phyloP scores from a whole-genome alignment of 2,329 filamentous ascomycete genomes.

The Fusarium veterinarium region DNA sequence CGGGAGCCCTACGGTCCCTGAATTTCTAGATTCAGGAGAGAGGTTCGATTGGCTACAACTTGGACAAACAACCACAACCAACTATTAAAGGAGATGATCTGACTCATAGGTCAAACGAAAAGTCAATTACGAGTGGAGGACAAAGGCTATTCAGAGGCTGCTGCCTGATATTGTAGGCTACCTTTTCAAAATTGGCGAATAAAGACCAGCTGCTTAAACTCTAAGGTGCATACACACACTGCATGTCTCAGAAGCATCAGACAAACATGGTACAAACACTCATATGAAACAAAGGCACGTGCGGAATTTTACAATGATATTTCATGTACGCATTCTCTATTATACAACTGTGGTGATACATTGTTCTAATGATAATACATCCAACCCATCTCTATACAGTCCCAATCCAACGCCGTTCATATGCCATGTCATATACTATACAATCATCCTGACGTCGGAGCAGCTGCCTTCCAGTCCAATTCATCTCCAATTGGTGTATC shows the following conservation, averaged over 20 bases:
- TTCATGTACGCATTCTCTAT: background rate
- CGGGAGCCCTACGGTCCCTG: slow-evolving; percentile 21
- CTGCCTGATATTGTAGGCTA: background rate
- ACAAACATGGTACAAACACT: background rate
- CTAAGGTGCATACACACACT: background rate
- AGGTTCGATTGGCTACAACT: background rate
- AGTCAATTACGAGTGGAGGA: background rate
- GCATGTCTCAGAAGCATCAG: slow-evolving; percentile 1
- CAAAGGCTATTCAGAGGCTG: background rate
- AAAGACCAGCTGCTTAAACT: background rate
- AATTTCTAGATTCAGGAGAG: slow-evolving; percentile 5
- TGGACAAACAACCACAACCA: background rate
- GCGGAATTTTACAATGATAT: background rate
- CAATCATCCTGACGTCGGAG: slow-evolving; percentile 15
- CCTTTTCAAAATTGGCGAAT: background rate
- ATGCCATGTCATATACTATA: slow-evolving; percentile 8
- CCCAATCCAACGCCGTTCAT: background rate
- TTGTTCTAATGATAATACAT: slow-evolving; percentile 31
- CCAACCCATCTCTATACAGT: background rate
- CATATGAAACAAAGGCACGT: slow-evolving; percentile 7
- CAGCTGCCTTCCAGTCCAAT: slow-evolving; percentile 12
- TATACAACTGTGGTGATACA: slow-evolving; percentile 33
- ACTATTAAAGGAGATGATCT: background rate
- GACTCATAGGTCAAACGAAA: slow-evolving; percentile 4
- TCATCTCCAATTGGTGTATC: slow-evolving; percentile 29